These are phyloP conservation scores for Yueomyces sp. DNA, from an alignment of 805 yeast genomes.

Conservation along the genomic window DNA sequence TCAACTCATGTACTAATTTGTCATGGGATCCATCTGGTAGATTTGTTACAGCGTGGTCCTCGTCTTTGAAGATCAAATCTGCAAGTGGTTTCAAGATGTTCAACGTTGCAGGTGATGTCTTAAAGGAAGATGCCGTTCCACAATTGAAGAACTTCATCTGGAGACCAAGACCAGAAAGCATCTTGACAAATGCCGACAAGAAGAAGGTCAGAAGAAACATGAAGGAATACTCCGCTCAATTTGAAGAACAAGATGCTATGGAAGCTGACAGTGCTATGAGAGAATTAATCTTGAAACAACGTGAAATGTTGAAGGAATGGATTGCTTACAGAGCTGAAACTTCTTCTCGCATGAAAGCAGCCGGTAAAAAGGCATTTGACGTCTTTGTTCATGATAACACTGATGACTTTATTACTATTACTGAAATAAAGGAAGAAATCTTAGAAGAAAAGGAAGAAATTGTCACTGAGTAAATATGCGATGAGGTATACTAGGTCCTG, in stretches of 20 bases:
- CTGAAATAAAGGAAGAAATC: constrained; percentile 68
- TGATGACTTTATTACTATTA: constrained; percentile 46
- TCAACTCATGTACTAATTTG: constrained; percentile 66
- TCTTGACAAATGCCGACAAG: constrained; percentile 63
- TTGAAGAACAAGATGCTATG: constrained; percentile 91
- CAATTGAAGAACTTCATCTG: constrained; percentile 82
- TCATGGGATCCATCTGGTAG: constrained; percentile 97
- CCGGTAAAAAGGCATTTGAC: constrained; percentile 20
- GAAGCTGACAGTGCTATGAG: constrained; percentile 87
- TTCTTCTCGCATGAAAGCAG: constrained; percentile 29
- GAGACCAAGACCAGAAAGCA: constrained; percentile 92
- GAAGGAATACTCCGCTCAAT: constrained; percentile 80
- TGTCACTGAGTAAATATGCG: constrained; percentile 26
- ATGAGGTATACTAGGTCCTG: not conserved
- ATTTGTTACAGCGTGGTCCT: constrained; percentile 77
- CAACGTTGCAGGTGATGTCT: constrained; percentile 66
- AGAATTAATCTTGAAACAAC: constrained; percentile 76
- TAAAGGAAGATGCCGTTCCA: constrained; percentile 66
- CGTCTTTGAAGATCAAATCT: constrained; percentile 67
- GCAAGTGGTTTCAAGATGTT: constrained; percentile 86
- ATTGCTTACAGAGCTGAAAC: constrained; percentile 52
- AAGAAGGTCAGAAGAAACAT: constrained; percentile 85
- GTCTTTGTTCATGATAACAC: constrained; percentile 30
- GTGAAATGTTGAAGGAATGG: constrained; percentile 79
- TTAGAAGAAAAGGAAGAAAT: constrained; percentile 62